Percentiles rank a stretch among this genome's conserved stretches.
Conservation (phyloP, 140 eudicot genomes). For the Artemisia princeps region DNA sequence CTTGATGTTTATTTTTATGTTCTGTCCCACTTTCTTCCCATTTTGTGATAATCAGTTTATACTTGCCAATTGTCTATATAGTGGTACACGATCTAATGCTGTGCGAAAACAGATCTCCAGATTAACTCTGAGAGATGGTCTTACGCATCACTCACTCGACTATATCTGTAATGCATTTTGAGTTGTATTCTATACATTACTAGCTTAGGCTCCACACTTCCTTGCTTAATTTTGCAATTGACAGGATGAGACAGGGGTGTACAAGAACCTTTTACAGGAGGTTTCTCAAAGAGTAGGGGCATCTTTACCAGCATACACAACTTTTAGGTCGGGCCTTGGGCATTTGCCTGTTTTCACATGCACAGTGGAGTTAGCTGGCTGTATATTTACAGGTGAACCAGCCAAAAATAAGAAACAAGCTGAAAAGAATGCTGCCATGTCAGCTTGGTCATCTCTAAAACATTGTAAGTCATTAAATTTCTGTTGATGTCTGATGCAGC, state of each 20-base stretch:
- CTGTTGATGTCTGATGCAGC: neutral
- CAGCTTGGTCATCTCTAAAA: conserved; percentile 64
- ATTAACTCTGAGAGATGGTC: no score
- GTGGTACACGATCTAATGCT: no score
- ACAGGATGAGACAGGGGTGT: conserved; percentile 73
- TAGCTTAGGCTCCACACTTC: neutral
- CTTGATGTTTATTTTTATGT: no score
- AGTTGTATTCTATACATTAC: neutral
- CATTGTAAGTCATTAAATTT: conserved; percentile 29
- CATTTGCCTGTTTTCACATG: conserved; percentile 58
- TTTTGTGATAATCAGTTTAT: no score
- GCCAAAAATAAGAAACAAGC: conserved; percentile 68
- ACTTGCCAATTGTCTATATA: no score
- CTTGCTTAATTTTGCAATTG: neutral
- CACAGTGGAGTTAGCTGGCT: conserved; percentile 50
- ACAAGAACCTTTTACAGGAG: conserved; percentile 64
- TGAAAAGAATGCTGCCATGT: conserved; percentile 67
- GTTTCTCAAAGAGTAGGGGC: conserved; percentile 63
- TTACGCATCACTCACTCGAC: no score
- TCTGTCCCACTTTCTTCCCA: no score
- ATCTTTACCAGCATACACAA: conserved; percentile 51
- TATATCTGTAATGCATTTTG: no score
- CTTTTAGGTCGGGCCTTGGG: conserved; percentile 52
- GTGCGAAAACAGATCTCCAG: no score
- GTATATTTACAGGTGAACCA: conserved; percentile 46